Evolutionary conservation across 306 rosid species (phyloP), one percentile per base, ranked within the genome.

Genomic region (Lathyrus aphaca): DNA sequence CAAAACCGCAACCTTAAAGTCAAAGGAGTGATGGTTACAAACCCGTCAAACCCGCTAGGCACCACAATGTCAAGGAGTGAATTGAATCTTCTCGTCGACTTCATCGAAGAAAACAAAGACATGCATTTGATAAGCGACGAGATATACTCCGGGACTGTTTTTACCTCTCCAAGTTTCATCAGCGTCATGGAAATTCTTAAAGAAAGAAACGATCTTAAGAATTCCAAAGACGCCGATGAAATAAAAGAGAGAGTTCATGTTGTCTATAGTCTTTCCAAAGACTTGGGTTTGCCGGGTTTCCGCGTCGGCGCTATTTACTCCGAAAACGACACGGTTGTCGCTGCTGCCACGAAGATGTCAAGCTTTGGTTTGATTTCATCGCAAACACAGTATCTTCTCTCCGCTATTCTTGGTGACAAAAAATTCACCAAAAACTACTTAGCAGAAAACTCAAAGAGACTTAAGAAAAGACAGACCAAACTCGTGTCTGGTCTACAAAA

Each of bases 31-130:
- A 14, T 91, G 69, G 87, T 90, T 8, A 90, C 97, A 2, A 90
- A 90, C 86, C 97, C 97, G 3, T 90, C 97, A n/a, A 90, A 91
- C 81, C 97, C 95, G 4, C n/a, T 91, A 43, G 97, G 97, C 66
- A 91, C 92, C 7, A 81, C 92, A 14, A 60, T 86, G 86, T 84
- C 79, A 10, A 72, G 72, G 77, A 67, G 40, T 40, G 97, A 91
- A 49, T 54, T 88, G 67, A 82, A 86, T 68, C 83, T 91, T 9
- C 87, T 91, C 35, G 44, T 88, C 17, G 81, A 45, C 83, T 86
- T 88, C 27, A 80, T 84, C 48, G 81, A 69, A 9, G 65, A 68
- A 18, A 80, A 88, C 54, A 63, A 35, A 14, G 67, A 58, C 42
- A 88, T 86, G 74, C 97, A 91, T 58, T 77, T 91, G 35, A 88